Conservation (phyloP, 257 asterid species). For the Solanum piurae region DNA sequence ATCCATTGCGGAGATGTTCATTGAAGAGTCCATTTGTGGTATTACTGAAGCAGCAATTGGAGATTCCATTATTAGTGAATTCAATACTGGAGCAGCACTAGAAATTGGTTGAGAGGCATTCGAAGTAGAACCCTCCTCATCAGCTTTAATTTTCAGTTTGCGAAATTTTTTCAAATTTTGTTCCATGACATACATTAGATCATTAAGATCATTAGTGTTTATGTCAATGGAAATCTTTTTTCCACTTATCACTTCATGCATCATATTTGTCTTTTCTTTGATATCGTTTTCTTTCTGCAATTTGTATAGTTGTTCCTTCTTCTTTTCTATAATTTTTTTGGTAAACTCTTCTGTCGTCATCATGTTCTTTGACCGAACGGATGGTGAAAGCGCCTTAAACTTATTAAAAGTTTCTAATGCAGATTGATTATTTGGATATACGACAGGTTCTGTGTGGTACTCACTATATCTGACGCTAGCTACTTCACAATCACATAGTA, state of each 20-base stretch:
- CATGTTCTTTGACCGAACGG: neutral
- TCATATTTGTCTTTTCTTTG: too few relatives aligned
- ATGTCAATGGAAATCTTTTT: too few relatives aligned
- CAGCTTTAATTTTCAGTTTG: neutral
- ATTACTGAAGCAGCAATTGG: too few relatives aligned
- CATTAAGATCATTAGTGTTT: too few relatives aligned
- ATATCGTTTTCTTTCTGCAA: neutral
- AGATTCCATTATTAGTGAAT: too few relatives aligned
- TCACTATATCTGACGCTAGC: neutral
- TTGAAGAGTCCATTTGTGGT: too few relatives aligned
- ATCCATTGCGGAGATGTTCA: too few relatives aligned
- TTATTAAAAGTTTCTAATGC: neutral
- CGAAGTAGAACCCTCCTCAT: neutral
- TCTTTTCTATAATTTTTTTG: neutral
- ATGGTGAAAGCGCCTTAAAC: neutral
- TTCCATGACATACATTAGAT: neutral
- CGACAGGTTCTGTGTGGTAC: neutral
- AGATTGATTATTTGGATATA: neutral
- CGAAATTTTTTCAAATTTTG: neutral
- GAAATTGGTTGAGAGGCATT: neutral
- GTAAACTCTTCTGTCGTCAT: neutral
- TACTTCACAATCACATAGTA: neutral
- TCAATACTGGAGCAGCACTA: too few relatives aligned
- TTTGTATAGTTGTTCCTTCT: neutral
- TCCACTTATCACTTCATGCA: too few relatives aligned